Percentiles rank a stretch among this genome's conserved stretches.
phyloP scores from a whole-genome alignment of 169 alveolate species.

The Plasmodium blacklocki region DNA sequence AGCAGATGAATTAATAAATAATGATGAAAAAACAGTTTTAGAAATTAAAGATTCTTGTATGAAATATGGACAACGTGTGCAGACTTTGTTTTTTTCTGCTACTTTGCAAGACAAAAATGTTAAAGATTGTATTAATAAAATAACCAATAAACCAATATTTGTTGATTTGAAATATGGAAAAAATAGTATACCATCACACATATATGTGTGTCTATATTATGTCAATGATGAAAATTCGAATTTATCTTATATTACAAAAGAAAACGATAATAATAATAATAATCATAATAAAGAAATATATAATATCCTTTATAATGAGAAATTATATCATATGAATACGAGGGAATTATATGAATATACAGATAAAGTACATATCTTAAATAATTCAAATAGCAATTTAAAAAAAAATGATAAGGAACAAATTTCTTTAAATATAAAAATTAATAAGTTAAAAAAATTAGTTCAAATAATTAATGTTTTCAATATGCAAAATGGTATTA shows the following conservation, averaged over 20 bases:
- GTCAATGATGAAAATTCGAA: conserved; percentile 33
- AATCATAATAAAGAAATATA: conserved; percentile 7
- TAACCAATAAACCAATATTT: conserved; percentile 75
- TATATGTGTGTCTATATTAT: conserved; percentile 76
- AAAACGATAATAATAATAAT: not conserved
- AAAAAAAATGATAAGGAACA: conserved; percentile 21
- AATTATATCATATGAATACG: conserved; percentile 25
- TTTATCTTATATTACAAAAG: not conserved
- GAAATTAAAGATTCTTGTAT: conserved; percentile 47
- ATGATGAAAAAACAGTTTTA: conserved; percentile 49
- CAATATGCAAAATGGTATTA: conserved; percentile 77
- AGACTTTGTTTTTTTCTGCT: conserved; percentile 78
- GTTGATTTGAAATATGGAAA: conserved; percentile 78
- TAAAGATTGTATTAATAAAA: conserved; percentile 66
- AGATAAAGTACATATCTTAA: conserved; percentile 67
- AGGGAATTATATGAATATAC: conserved; percentile 72
- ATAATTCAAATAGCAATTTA: not conserved
- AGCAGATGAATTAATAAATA: conserved; percentile 79
- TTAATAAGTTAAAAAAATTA: conserved; percentile 73
- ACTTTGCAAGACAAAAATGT: conserved; percentile 77
- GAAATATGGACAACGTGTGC: conserved; percentile 57
- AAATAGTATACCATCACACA: conserved; percentile 74
- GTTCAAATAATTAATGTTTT: conserved; percentile 72
- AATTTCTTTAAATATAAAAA: conserved; percentile 71
- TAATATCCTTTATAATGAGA: conserved; percentile 64